Evolutionary conservation across 352 stramenopile species (phyloP).

Genomic region (Phytophthora constricta): DNA sequence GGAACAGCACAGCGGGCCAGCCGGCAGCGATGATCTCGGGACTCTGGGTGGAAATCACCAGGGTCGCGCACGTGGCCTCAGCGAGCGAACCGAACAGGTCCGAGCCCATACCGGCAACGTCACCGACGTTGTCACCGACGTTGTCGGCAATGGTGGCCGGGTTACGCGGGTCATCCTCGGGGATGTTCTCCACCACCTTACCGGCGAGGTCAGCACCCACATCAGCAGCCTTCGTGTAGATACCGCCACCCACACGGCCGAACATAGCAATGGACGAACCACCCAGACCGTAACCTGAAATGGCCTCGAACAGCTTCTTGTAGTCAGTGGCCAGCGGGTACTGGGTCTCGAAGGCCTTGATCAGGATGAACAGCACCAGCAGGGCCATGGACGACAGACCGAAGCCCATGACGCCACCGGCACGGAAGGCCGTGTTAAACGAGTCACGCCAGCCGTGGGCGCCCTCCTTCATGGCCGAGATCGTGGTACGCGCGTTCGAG

Average conservation of each 20-base stretch:
- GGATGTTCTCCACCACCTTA: constrained; percentile 99
- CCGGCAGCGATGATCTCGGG: constrained; percentile 89
- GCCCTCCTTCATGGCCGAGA: constrained; percentile 95
- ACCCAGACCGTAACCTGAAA: constrained; percentile 98
- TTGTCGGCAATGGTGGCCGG: constrained; percentile 99
- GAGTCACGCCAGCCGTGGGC: constrained; percentile 93
- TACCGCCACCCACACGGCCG: constrained; percentile 98
- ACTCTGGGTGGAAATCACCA: constrained; percentile 96
- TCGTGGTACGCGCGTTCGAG: constrained; percentile 98
- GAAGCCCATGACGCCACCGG: constrained; percentile 99
- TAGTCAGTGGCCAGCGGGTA: constrained; percentile 84
- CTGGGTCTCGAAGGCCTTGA: constrained; percentile 94
- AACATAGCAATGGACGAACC: constrained; percentile 99
- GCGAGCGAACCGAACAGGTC: constrained; percentile 99
- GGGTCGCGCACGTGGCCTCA: constrained; percentile 97
- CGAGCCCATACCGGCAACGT: constrained; percentile 99
- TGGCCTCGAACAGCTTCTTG: constrained; percentile 95
- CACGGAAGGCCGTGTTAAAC: constrained; percentile 99
- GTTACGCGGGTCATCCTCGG: constrained; percentile 99
- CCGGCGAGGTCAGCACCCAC: constrained; percentile 99
- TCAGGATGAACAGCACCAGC: constrained; percentile 97
- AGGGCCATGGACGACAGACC: constrained; percentile 97
- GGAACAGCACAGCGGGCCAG: constrained; percentile 97
- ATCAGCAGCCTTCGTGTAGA: constrained; percentile 99
- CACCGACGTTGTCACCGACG: constrained; percentile 99